Percentiles rank a stretch among this genome's conserved stretches.
phyloP scores from a whole-genome alignment of 2,329 filamentous ascomycete species.

The Trichophyton rubrum region DNA sequence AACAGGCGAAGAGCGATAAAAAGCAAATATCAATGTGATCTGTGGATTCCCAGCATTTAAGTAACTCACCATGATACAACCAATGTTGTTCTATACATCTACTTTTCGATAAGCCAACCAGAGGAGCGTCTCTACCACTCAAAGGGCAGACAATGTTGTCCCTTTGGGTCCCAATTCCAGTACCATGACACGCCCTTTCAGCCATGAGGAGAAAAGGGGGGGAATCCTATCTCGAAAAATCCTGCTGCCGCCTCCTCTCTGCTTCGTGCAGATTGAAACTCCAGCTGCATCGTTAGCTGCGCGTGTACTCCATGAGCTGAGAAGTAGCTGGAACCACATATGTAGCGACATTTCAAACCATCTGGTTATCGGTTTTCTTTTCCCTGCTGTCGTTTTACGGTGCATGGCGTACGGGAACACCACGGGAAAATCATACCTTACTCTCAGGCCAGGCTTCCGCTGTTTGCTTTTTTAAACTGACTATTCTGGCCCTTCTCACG shows the following conservation, averaged over 20 bases:
- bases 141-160: background rate
- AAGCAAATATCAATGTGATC: background rate
- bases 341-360: background rate
- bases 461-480: background rate
- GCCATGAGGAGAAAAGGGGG: background rate
- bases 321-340: constrained; percentile 2
- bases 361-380: background rate
- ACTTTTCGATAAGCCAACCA: background rate
- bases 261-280: background rate
- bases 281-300: background rate
- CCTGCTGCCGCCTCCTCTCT: background rate
- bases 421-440: background rate
- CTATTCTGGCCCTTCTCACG: background rate
- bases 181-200: background rate
- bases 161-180: background rate
- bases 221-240: background rate
- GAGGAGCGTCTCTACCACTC: background rate
- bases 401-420: background rate
- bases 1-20: background rate
- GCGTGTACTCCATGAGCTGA: background rate
- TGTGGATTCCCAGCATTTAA: background rate
- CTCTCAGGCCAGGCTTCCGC: no score
- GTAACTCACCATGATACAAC: no score
- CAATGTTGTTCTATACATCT: background rate
- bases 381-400: background rate